Percentiles rank a stretch among this genome's conserved stretches.
These are phyloP conservation scores for Alternaria sp. DNA, from an alignment of 2,329 filamentous ascomycete species.

Conservation along the genomic window DNA sequence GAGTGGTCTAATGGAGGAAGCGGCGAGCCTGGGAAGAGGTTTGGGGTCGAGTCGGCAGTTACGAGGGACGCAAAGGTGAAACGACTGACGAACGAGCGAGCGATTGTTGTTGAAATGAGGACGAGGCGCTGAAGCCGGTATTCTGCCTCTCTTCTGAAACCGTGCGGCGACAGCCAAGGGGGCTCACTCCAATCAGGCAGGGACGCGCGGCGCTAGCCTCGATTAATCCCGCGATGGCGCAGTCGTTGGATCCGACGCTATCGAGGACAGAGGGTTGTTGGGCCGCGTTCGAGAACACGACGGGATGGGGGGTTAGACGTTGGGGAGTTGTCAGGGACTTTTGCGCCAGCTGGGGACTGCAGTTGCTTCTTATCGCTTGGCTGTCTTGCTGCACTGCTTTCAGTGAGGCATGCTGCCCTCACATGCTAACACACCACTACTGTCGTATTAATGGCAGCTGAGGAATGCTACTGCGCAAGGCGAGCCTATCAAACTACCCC, in stretches of 20 bases:
- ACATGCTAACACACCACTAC: slow-evolving; percentile 27
- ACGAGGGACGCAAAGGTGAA: slow-evolving; percentile 40
- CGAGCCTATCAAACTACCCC: slow-evolving; percentile 24
- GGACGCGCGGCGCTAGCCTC: slow-evolving; percentile 40
- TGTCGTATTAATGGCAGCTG: slow-evolving; percentile 27
- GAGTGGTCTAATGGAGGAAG: neutral
- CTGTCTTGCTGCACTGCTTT: neutral
- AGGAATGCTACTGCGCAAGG: slow-evolving; percentile 30
- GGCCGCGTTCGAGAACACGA: slow-evolving; percentile 33
- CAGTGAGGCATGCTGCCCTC: slow-evolving; percentile 21
- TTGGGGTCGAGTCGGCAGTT: slow-evolving; percentile 2
- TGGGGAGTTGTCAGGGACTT: neutral
- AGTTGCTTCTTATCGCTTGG: neutral
- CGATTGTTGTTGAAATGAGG: slow-evolving; percentile 20
- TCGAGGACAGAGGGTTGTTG: slow-evolving; percentile 30
- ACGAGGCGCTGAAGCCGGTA: slow-evolving; percentile 34
- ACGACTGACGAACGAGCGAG: slow-evolving; percentile 44
- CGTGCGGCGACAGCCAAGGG: slow-evolving; percentile 30
- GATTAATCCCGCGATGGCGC: slow-evolving; percentile 14
- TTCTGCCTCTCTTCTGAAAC: slow-evolving; percentile 39
- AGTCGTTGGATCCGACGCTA: slow-evolving; percentile 22
- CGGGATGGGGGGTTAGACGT: neutral
- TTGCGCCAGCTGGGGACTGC: neutral
- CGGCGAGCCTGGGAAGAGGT: neutral
- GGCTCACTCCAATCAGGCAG: slow-evolving; percentile 37